Conservation (phyloP, 2,329 filamentous ascomycete genomes). For the Coleophoma eucalyptorum region DNA sequence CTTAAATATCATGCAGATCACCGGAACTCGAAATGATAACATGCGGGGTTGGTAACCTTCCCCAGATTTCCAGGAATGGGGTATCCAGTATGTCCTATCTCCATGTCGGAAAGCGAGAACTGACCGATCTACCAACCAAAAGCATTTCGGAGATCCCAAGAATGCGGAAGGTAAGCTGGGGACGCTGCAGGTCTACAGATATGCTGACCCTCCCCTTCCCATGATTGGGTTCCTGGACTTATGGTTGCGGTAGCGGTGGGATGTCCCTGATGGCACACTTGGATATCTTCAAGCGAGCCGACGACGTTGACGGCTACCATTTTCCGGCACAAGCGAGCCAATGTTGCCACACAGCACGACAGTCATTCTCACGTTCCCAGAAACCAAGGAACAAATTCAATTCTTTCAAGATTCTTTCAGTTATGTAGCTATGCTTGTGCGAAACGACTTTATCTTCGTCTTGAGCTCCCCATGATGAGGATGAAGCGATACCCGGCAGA, state of each 20-base stretch:
- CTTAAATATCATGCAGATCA: neutral
- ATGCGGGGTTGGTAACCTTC: neutral
- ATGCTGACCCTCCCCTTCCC: neutral
- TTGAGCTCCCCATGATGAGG: no score
- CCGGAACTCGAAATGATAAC: no score
- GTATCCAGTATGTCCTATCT: neutral
- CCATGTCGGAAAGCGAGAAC: neutral
- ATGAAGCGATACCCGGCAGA: no score
- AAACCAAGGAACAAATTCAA: no score
- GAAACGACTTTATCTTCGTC: no score
- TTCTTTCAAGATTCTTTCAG: no score
- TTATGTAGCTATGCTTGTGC: no score
- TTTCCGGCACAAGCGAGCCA: neutral
- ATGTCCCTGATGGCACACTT: neutral
- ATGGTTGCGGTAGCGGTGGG: neutral
- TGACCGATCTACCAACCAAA: neutral
- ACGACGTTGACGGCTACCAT: neutral
- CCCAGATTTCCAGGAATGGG: neutral
- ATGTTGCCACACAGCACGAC: no score
- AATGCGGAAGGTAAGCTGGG: neutral
- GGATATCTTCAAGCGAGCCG: neutral
- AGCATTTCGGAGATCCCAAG: neutral
- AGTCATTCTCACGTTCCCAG: no score
- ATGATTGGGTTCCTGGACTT: neutral
- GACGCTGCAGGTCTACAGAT: neutral